Percentiles rank a stretch among this genome's conserved stretches.
Evolutionary conservation across 495 filamentous ascomycete species (phyloP).

Genomic region (Darksidea phi): DNA sequence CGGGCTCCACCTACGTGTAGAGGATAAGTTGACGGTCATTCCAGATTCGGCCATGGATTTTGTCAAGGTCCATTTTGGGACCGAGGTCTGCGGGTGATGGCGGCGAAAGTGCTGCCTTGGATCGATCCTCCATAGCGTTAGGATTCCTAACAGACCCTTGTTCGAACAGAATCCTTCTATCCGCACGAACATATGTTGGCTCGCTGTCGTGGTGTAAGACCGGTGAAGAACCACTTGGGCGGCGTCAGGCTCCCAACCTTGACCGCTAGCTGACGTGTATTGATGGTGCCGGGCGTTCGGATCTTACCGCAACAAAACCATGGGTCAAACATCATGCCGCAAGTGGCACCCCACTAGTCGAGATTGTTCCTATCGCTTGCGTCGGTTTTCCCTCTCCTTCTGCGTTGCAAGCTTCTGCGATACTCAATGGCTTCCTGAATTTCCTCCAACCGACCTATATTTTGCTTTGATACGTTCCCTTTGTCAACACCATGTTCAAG

Average conservation of each 20-base stretch:
- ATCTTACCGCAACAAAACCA: neutral
- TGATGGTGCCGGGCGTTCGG: neutral
- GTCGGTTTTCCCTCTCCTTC: neutral
- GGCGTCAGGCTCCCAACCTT: neutral
- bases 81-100: neutral
- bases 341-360: too few species aligned
- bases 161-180: too few species aligned
- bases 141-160: neutral
- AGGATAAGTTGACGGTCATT: neutral
- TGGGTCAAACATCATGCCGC: neutral
- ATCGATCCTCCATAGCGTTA: neutral
- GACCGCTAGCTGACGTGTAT: neutral
- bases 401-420: neutral
- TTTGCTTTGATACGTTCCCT: neutral
- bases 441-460: constrained; percentile 8
- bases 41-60: neutral
- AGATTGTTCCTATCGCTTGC: too few species aligned
- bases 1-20: neutral
- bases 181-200: neutral
- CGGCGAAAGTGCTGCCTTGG: neutral
- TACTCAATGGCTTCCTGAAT: constrained; percentile 4
- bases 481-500: constrained; percentile 8
- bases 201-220: neutral
- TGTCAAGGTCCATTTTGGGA: neutral
- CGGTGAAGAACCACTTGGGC: neutral